These are phyloP conservation scores for Poa pratensis DNA, from an alignment of 176 grass and related monocot species.

Conservation along the genomic window DNA sequence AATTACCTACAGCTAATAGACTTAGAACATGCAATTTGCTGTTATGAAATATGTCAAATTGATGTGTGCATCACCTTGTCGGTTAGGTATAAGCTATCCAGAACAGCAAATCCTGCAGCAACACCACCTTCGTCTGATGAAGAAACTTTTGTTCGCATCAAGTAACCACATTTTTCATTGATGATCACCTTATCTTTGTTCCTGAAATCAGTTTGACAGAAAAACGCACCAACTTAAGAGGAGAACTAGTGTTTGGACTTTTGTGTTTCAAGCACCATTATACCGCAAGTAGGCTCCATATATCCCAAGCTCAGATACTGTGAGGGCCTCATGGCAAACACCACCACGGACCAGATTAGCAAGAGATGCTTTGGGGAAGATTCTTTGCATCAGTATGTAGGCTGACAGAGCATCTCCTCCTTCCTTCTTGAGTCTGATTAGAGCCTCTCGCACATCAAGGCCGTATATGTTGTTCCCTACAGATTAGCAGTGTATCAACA, in stretches of 20 bases:
- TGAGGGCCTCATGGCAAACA: constrained; percentile 68
- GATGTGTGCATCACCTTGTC: constrained; percentile 49
- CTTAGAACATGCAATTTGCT: background rate
- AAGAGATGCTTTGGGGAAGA: constrained; percentile 77
- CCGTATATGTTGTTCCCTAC: constrained; percentile 94
- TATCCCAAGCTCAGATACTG: constrained; percentile 89
- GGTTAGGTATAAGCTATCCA: constrained; percentile 88
- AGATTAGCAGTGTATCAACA: constrained; percentile 41
- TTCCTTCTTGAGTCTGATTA: constrained; percentile 67
- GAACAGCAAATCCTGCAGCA: constrained; percentile 92
- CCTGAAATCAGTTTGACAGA: constrained; percentile 52
- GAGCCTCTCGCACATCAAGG: constrained; percentile 67
- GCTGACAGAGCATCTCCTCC: constrained; percentile 70
- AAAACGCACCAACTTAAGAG: constrained; percentile 13
- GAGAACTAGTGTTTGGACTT: constrained; percentile 9
- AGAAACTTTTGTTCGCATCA: constrained; percentile 98
- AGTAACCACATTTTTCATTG: constrained; percentile 85
- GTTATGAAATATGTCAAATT: constrained; percentile 13
- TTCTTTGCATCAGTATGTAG: constrained; percentile 96
- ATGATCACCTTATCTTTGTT: constrained; percentile 92
- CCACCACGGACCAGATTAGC: constrained; percentile 86
- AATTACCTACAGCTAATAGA: constrained; percentile 5
- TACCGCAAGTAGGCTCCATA: constrained; percentile 89
- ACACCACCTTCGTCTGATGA: constrained; percentile 98
- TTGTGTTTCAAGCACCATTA: background rate